Percentiles rank a stretch among this genome's conserved stretches.
Conservation (phyloP, 1,284 basidiomycete species). For the Moniliella sp. region DNA sequence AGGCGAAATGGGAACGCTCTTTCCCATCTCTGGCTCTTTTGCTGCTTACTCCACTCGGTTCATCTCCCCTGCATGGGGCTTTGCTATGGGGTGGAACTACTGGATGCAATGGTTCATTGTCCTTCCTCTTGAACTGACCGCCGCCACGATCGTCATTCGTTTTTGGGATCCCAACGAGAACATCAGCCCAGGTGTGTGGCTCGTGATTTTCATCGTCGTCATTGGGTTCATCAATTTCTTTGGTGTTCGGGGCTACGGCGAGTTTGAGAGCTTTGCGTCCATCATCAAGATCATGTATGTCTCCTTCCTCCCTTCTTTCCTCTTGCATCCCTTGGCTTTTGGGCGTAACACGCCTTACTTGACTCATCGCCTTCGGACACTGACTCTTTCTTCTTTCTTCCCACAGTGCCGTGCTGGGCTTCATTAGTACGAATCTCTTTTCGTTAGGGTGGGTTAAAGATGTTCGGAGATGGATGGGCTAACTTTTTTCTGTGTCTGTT, state of each 20-base stretch:
- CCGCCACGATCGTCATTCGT: conserved; percentile 52
- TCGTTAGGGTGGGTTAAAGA: too few species aligned
- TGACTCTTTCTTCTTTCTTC: too few species aligned
- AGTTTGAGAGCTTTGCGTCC: conserved; percentile 37
- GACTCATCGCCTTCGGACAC: too few species aligned
- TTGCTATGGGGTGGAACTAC: conserved; percentile 47
- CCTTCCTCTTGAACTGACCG: conserved; percentile 55
- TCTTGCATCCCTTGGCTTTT: too few species aligned
- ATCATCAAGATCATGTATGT: conserved; percentile 30
- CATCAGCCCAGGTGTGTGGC: conserved; percentile 51
- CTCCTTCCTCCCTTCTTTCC: conserved; percentile 23
- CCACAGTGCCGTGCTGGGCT: too few species aligned
- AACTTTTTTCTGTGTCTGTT: too few species aligned
- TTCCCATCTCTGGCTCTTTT: conserved; percentile 47
- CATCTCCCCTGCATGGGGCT: conserved; percentile 52
- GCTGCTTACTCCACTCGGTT: conserved; percentile 58
- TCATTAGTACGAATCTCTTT: too few species aligned
- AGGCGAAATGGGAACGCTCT: conserved; percentile 39
- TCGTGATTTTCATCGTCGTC: conserved; percentile 50
- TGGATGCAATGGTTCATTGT: conserved; percentile 35
- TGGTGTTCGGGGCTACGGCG: conserved; percentile 37
- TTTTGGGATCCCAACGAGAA: conserved; percentile 41
- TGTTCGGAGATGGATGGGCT: too few species aligned
- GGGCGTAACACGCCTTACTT: too few species aligned
- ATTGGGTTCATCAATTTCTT: conserved; percentile 54